These are phyloP conservation scores for Hirschfeldia incana DNA, from an alignment of 345 rosid genomes.

Conservation along the genomic window DNA sequence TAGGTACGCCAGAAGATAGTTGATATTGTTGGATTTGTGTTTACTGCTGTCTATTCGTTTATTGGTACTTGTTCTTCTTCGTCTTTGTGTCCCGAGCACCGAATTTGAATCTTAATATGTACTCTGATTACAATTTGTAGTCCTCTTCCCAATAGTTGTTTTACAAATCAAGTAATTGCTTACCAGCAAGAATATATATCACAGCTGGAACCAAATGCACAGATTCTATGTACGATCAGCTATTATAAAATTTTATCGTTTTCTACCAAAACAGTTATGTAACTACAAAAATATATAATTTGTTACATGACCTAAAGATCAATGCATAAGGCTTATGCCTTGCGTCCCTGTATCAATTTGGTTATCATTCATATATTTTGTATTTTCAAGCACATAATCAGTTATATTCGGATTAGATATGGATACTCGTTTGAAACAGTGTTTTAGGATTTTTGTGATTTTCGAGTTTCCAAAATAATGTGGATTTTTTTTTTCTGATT, in stretches of 20 bases:
- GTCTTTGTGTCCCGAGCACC: slow-evolving; percentile 3
- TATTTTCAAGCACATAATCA: no score
- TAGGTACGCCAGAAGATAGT: background rate
- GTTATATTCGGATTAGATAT: no score
- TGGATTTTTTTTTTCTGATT: no score
- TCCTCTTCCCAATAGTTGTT: background rate
- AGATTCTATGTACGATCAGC: background rate
- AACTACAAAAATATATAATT: background rate
- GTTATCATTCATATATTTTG: no score
- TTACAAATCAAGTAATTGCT: background rate
- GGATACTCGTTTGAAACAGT: background rate
- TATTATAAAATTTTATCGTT: no score
- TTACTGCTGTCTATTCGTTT: slow-evolving; percentile 10
- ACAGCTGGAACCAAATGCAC: background rate
- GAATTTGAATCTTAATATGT: background rate
- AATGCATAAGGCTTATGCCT: background rate
- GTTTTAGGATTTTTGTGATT: background rate
- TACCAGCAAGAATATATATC: background rate
- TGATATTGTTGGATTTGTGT: slow-evolving; percentile 13
- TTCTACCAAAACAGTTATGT: background rate
- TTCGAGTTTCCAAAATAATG: background rate
- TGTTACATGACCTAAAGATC: no score
- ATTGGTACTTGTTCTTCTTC: slow-evolving; percentile 32
- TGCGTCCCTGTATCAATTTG: background rate
- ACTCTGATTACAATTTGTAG: no score